These are phyloP conservation scores for Phtheirospermum japonicum DNA, from an alignment of 257 asterid genomes.

Conservation along the genomic window DNA sequence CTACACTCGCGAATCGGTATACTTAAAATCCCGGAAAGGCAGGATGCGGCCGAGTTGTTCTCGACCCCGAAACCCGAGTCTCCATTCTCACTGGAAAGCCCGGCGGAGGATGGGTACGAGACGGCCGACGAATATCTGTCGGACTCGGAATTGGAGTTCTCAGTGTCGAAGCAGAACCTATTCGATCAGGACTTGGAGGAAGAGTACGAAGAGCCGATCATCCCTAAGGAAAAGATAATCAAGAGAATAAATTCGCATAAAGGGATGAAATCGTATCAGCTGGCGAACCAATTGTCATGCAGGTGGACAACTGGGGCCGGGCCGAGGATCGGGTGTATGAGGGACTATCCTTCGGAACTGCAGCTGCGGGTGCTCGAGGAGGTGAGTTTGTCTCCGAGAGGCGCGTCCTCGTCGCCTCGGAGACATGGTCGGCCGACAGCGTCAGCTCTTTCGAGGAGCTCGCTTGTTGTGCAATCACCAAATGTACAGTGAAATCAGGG, in stretches of 20 bases:
- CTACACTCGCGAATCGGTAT: constrained; percentile 48
- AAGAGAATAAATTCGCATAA: constrained; percentile 67
- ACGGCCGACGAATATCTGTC: constrained; percentile 71
- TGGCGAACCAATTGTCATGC: constrained; percentile 73
- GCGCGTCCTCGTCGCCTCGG: constrained; percentile 37
- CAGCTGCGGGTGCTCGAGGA: constrained; percentile 67
- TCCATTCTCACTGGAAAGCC: constrained; percentile 30
- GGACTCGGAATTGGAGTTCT: constrained; percentile 54
- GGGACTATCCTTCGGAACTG: constrained; percentile 88
- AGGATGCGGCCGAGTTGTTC: constrained; percentile 40
- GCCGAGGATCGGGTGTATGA: constrained; percentile 81
- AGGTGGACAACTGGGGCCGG: constrained; percentile 97
- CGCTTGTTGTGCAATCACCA: constrained; percentile 21
- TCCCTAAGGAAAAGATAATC: constrained; percentile 60
- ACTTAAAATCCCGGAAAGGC: constrained; percentile 57
- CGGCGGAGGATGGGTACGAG: constrained; percentile 64
- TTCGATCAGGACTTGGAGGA: constrained; percentile 47
- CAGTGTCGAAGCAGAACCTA: constrained; percentile 57
- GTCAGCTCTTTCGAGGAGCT: constrained; percentile 29
- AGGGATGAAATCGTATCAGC: constrained; percentile 64
- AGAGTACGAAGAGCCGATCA: constrained; percentile 42
- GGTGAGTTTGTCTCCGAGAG: constrained; percentile 66
- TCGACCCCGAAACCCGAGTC: constrained; percentile 34
- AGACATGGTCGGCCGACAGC: constrained; percentile 21
- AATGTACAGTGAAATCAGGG: background rate